phyloP scores from a whole-genome alignment of 2,329 filamentous ascomycete genomes.

The Colletotrichum karsti region DNA sequence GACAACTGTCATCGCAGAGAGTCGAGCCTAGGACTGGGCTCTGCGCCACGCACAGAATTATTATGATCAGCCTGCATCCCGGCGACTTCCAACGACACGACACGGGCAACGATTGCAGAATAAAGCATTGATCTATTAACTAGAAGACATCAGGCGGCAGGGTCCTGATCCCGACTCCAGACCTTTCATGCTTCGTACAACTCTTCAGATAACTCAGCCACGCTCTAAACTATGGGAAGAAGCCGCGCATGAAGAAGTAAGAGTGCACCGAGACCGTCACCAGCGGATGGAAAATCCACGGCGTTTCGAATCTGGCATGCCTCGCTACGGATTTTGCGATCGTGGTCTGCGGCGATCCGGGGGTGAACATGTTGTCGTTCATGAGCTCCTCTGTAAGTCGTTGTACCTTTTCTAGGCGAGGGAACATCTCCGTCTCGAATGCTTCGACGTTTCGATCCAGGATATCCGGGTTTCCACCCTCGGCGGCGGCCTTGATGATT shows the following conservation, averaged over 20 bases:
- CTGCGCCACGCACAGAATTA: constrained; percentile 4
- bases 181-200: constrained; percentile 2
- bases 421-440: constrained; percentile 50
- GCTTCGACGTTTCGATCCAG: constrained; percentile 43
- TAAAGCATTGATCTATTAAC: constrained; percentile 1
- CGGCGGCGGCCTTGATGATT: constrained; percentile 42
- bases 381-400: constrained; percentile 54
- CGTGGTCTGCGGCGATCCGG: constrained; percentile 50
- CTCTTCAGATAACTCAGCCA: background rate
- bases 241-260: constrained; percentile 36
- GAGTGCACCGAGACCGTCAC: constrained; percentile 36
- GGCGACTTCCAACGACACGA: background rate
- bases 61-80: background rate
- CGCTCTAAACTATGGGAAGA: background rate
- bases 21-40: background rate
- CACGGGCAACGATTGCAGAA: constrained; percentile 17
- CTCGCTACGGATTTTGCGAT: constrained; percentile 47
- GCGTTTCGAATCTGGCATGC: constrained; percentile 41
- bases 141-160: background rate
- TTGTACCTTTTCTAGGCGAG: constrained; percentile 45
- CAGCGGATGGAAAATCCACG: constrained; percentile 40
- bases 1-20: background rate
- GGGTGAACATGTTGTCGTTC: constrained; percentile 56
- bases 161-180: constrained; percentile 21
- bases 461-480: constrained; percentile 30